Percentiles rank a stretch among this genome's conserved stretches.
Evolutionary conservation across 2,329 filamentous ascomycete species (phyloP).

Genomic region (Aspergillus tubingensis): DNA sequence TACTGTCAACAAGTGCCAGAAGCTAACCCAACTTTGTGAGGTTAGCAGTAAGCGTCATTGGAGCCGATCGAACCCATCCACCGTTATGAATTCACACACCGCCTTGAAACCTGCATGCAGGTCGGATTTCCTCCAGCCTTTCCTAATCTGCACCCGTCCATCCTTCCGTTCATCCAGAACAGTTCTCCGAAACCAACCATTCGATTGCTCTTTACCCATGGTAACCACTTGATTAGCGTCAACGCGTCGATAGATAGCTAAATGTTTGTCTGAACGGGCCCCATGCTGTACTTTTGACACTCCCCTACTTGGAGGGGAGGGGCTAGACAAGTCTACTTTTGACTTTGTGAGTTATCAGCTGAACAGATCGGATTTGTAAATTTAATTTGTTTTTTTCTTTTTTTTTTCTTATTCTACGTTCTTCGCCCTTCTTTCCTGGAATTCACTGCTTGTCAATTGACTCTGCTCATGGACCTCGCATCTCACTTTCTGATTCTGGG

Average conservation of each 20-base stretch:
- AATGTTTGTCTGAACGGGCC: not conserved
- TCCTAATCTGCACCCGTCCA: slow-evolving; percentile 17
- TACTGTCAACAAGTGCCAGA: not conserved
- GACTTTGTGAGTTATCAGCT: slow-evolving; percentile 21
- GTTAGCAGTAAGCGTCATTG: not conserved
- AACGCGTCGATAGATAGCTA: not conserved
- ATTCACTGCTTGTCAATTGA: not conserved
- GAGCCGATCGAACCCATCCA: slow-evolving; percentile 10
- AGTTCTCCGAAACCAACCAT: not conserved
- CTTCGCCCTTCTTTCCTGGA: not conserved
- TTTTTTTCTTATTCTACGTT: not conserved
- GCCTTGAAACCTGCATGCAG: slow-evolving; percentile 20
- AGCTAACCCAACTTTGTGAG: not conserved
- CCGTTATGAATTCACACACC: slow-evolving; percentile 17
- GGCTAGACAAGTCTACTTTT: not conserved
- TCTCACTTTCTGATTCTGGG: not conserved
- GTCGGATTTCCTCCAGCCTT: slow-evolving; percentile 4
- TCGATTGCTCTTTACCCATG: not conserved
- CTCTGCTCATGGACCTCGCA: not conserved
- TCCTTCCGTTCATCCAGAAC: slow-evolving; percentile 8
- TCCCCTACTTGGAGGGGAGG: not conserved
- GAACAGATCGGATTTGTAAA: slow-evolving; percentile 23
- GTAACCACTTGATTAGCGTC: not conserved
- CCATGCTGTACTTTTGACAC: not conserved
- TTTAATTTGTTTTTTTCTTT: not conserved